Evolutionary conservation across 495 filamentous ascomycete genomes (phyloP), one percentile per base, ranked within the genome.

Genomic region (Friedmanniomyces simplex): DNA sequence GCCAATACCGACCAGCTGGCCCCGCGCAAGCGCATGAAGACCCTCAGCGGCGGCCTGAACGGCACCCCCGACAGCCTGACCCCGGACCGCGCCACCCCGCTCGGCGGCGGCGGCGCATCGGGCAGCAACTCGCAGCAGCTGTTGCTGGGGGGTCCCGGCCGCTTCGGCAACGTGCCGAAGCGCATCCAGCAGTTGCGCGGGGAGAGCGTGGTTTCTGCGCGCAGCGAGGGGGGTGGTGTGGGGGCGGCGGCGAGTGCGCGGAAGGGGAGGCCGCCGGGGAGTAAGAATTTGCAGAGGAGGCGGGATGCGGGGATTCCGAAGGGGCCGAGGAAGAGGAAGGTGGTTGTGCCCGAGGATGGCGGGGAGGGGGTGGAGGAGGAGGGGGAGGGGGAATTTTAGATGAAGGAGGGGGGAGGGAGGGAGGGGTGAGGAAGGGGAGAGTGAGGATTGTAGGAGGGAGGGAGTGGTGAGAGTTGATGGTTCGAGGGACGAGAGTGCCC

Each of bases 231-330:
- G 4, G 52, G 39, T 26, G 52, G 57, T 11, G 47, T 52, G 7
- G 59, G 57, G 14, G 26, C 46, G 1, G 54, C 13, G 42, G 43
- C 53, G 24, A 32, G 42, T 11, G 48, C 50, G 39, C 52, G 62
- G 12, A 65, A 67, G 54, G 71, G 71, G 12, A 41, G 69, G 36
- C 69, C 68, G 5, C 62, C 64, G 16, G 71, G 71, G 5, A 70
- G 68, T 47, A 71, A 69, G 59, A 73, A 73, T 53, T 36, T 63
- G 25, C 54, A 55, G 1, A 58, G 55, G 30, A 46, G 71, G 14
- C 61, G 57, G 22, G 71, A 73, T 50, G 68, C 64, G 22, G 71
- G 71, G 1, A 66, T 73, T 50, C 68, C 69, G 42, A 73, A 73
- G 57, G 71, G 71, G 1, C 71, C 69, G 26, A 47, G 70, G 32